These are phyloP conservation scores for Amylocarpus encephaloides DNA, from an alignment of 2,329 filamentous ascomycete genomes.

Conservation along the genomic window DNA sequence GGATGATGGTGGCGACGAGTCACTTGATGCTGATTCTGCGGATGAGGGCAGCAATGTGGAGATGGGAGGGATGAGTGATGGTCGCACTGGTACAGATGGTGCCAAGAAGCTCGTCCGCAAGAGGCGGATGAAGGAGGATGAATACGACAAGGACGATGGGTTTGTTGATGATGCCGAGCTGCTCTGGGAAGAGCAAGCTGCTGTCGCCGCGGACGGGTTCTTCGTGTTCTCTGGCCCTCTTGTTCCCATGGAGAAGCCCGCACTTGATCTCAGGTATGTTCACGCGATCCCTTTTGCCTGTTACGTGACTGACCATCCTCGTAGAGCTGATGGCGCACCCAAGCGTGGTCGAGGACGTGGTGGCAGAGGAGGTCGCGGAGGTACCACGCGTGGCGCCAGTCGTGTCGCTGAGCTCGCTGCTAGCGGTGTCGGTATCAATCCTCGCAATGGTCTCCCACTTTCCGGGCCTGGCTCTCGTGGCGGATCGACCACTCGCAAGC, in stretches of 20 bases:
- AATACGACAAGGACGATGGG: constrained; percentile 76
- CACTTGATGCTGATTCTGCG: constrained; percentile 62
- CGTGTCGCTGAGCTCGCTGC: constrained; percentile 8
- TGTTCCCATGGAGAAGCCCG: constrained; percentile 75
- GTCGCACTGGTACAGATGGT: constrained; percentile 53
- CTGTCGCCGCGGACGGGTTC: constrained; percentile 91
- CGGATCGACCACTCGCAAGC: constrained; percentile 69
- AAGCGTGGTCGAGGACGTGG: constrained; percentile 49
- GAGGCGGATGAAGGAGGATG: constrained; percentile 72
- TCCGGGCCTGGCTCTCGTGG: constrained; percentile 65
- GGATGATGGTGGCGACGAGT: constrained; percentile 77
- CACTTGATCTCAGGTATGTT: constrained; percentile 42
- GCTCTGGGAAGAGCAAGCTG: constrained; percentile 91
- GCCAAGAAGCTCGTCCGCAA: constrained; percentile 62
- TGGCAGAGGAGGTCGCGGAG: constrained; percentile 58
- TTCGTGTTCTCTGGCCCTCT: constrained; percentile 96
- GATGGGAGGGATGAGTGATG: constrained; percentile 62
- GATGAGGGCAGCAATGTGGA: constrained; percentile 83
- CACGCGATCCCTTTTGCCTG: not conserved
- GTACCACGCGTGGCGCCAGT: constrained; percentile 57
- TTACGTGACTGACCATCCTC: constrained; percentile 31
- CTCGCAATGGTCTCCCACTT: constrained; percentile 39
- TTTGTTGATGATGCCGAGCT: constrained; percentile 92
- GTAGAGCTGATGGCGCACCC: constrained; percentile 65
- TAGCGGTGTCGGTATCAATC: constrained; percentile 41